Evolutionary conservation across 352 stramenopile species (phyloP).

Genomic region (Globisporangium abappressorium): DNA sequence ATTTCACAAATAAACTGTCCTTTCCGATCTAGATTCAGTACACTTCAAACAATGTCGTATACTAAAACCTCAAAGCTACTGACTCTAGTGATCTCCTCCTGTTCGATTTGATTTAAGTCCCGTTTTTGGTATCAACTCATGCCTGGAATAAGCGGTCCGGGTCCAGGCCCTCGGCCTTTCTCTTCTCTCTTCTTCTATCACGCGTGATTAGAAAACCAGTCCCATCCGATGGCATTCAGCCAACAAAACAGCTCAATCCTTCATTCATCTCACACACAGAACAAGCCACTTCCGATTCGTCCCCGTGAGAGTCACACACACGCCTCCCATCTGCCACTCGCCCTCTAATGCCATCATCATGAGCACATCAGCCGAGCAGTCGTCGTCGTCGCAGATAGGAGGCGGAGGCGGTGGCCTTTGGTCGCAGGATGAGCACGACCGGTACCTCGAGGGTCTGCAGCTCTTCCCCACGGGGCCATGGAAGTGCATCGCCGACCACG

Average conservation of each 20-base stretch:
- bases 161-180: background rate
- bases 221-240: background rate
- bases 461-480: slow-evolving; percentile 27
- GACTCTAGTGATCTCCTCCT: background rate
- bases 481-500: slow-evolving; percentile 22
- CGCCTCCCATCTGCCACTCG: no score
- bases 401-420: slow-evolving; percentile 19
- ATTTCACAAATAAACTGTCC: no score
- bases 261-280: background rate
- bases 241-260: background rate
- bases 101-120: background rate
- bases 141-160: background rate
- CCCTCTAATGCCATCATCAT: slow-evolving; percentile 8
- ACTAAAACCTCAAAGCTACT: background rate
- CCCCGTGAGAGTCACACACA: background rate
- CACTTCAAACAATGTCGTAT: no score
- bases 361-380: background rate
- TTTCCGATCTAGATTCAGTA: no score
- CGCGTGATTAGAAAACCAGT: background rate
- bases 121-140: background rate
- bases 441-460: slow-evolving; percentile 23
- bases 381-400: slow-evolving; percentile 3
- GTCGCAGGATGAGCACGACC: slow-evolving; percentile 34
- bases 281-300: background rate
- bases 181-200: background rate